Evolutionary conservation across 2,329 filamentous ascomycete species (phyloP), one percentile per base, ranked within the genome.

Genomic region (Scedosporium dehoogii): DNA sequence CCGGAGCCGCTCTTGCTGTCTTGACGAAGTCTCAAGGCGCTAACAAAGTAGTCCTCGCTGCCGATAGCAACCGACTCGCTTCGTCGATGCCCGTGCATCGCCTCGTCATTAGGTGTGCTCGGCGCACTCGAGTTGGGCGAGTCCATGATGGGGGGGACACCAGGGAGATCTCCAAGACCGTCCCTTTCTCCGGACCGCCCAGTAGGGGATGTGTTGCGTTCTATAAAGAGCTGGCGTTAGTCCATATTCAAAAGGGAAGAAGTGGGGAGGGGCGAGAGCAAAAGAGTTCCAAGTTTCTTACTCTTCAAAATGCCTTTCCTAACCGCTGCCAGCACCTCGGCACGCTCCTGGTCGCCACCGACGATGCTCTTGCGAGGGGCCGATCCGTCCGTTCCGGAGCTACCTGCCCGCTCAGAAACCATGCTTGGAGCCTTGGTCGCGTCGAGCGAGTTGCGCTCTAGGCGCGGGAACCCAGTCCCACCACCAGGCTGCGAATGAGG

Each of bases 231-330:
- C 33, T 38, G 4, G 33, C 9, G 33, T 38, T 38, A 38, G 33
- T 38, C 33, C 33, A 38, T 14, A 38, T 38, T 4, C 33, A 12
- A 38, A 38, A 38, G 33, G 10, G 33, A 38, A 38, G 33, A 38
- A 38, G 33, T 12, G 33, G 10, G 64, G 29, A 41, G 56, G 55
- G 46, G 10, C 6, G 46, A 10, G 46, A 21, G n/a, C 18, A 48
- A 48, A 12, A 33, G 33, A 7, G 14, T 23, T 10, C 4, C 41
- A 33, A 63, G 29, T 2, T 51, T 70, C 75, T 73, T 82, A 90
- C 92, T 90, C 77, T 99, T 99, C 62, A 99, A 75, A 59, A 99
- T 99, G 58, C 94, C 94, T 77, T 96, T 97, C 71, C 91, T 91
- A 58, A 97, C 91, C 6, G 92, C 91, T 21, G 92, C 91, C 53